phyloP scores from a whole-genome alignment of 2,329 filamentous ascomycete species.

The Trichoderma arundinaceum region DNA sequence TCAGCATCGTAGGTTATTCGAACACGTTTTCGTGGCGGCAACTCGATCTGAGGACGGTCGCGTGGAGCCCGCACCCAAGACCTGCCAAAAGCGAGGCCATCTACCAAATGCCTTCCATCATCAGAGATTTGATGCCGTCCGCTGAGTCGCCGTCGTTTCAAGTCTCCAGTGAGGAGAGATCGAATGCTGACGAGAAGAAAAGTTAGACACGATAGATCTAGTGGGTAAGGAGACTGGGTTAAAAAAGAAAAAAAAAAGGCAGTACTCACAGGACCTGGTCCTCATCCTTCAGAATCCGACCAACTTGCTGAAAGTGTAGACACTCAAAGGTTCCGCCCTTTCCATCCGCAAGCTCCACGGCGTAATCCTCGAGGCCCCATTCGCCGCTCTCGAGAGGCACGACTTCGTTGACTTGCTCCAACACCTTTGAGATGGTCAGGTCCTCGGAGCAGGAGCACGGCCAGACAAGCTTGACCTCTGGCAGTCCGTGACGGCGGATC shows the following conservation, averaged over 20 bases:
- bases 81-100: slow-evolving; percentile 84
- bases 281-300: slow-evolving; percentile 75
- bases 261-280: slow-evolving; percentile 76
- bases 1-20: slow-evolving; percentile 53
- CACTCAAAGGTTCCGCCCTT: slow-evolving; percentile 76
- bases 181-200: slow-evolving; percentile 65
- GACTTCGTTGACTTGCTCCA: slow-evolving; percentile 78
- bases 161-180: slow-evolving; percentile 74
- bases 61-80: slow-evolving; percentile 66
- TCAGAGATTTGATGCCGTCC: slow-evolving; percentile 81
- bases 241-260: background rate
- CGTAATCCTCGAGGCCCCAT: slow-evolving; percentile 91
- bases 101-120: slow-evolving; percentile 80
- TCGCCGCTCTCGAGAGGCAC: slow-evolving; percentile 80
- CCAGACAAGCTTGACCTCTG: slow-evolving; percentile 75
- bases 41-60: slow-evolving; percentile 69
- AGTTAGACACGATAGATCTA: background rate
- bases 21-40: slow-evolving; percentile 75
- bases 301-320: slow-evolving; percentile 79
- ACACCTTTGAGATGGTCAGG: slow-evolving; percentile 74
- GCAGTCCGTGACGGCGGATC: slow-evolving; percentile 75
- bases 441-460: slow-evolving; percentile 62
- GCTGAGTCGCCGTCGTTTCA: slow-evolving; percentile 72
- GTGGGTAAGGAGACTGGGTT: too few relatives aligned
- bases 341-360: slow-evolving; percentile 69